Conservation (phyloP, 139 green algal genomes). For the Tetraselmis striata region DNA sequence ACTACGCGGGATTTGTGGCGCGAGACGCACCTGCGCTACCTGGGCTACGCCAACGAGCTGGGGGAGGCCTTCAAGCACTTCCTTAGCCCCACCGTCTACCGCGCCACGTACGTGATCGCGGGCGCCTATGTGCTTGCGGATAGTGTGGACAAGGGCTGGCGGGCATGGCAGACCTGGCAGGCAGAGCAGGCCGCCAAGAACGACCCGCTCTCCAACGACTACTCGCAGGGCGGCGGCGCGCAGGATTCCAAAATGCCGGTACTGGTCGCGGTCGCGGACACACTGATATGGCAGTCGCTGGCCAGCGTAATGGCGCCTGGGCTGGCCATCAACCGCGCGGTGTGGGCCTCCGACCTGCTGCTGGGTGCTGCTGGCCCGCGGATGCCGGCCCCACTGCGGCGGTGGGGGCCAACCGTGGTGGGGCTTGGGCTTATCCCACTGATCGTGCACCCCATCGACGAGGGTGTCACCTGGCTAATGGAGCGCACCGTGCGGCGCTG, state of each 20-base stretch:
- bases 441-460: slow-evolving; percentile 14
- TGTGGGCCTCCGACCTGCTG: neutral
- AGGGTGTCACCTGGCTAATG: slow-evolving; percentile 10
- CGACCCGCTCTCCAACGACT: neutral
- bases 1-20: neutral
- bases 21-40: neutral
- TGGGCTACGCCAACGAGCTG: slow-evolving; percentile 13
- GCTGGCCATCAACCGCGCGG: slow-evolving; percentile 1
- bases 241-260: neutral
- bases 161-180: neutral
- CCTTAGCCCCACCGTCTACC: neutral
- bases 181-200: neutral
- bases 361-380: neutral
- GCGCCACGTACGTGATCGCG: slow-evolving; percentile 2
- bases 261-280: neutral
- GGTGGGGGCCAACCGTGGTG: slow-evolving; percentile 4
- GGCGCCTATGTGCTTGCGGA: slow-evolving; percentile 5
- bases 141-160: slow-evolving; percentile 4
- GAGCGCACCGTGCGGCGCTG: neutral
- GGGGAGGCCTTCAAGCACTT: slow-evolving; percentile 9
- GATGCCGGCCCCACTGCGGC: neutral
- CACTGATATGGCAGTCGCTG: slow-evolving; percentile 6
- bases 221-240: neutral
- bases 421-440: slow-evolving; percentile 4
- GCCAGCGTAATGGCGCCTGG: slow-evolving; percentile 4